Evolutionary conservation across 768 basidiomycete genomes (phyloP), one percentile per base, ranked within the genome.

Genomic region (Cystofilobasidium bisporidii): DNA sequence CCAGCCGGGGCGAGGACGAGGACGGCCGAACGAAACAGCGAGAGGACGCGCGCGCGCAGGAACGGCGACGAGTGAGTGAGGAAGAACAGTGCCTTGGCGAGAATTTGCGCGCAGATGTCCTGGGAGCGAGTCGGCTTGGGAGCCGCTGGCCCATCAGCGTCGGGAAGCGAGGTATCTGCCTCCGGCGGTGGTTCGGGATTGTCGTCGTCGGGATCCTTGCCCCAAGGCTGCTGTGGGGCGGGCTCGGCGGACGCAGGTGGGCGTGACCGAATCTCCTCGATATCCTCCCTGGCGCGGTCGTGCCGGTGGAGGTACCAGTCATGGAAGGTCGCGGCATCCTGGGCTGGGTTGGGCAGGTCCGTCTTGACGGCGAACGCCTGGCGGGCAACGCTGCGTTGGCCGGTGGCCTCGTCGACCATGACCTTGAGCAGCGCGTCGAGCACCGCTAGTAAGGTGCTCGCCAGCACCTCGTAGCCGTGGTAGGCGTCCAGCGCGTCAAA

Each of bases 401-500:
- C 73, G 30, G 76, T 78, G n/a, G 48, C 68, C 15, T 70, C 68
- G 0, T 55, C 61, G 22, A 68, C 84, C 71, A 96, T 84, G 40
- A 86, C 87, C 62, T 84, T 84, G 64, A 96, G 82, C 15, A 99
- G 86, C 70, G 94, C 89, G 48, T 82, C 83, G 55, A 99, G 77
- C 11, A 96, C 93, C 56, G 89, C 89, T 30, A 97, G 80, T 3
- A 99, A 80, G 0, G 90, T 88, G 70, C 91, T 88, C 1, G 93
- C 89, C 26, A 98, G 78, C 32, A 86, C 75, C 26, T 85, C 84
- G 77, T 99, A 97, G 18, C 92, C 94, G 76, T 98, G 94, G 75
- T 84, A 98, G 71, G 96, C 91, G 73, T 98, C 96, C 24, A 98
- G 80, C 33, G 92, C 85, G 76, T 97, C 94, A 72, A 98, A 98